These are phyloP conservation scores for Mortierella sp. DNA, from an alignment of 371 early-diverging fungal genomes.

Conservation along the genomic window DNA sequence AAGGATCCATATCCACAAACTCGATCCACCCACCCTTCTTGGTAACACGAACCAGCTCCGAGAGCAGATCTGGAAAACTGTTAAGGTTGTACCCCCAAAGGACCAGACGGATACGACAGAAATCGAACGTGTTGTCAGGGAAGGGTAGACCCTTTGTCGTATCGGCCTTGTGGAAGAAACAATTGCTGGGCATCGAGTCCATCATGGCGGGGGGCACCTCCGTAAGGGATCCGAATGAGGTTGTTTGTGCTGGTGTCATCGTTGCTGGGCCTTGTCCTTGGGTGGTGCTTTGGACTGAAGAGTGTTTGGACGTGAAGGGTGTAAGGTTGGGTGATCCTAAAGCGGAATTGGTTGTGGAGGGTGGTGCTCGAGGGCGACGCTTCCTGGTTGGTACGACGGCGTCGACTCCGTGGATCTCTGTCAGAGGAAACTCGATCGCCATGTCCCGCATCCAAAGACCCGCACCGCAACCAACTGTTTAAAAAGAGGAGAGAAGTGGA, in stretches of 20 bases:
- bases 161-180: conserved; percentile 57
- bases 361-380: conserved; percentile 27
- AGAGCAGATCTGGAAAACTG: conserved; percentile 47
- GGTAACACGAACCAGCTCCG: conserved; percentile 61
- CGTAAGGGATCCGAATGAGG: not conserved
- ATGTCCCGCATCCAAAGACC: conserved; percentile 74
- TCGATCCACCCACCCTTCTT: conserved; percentile 66
- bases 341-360: not conserved
- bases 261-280: no score
- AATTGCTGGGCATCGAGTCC: conserved; percentile 52
- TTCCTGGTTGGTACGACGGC: conserved; percentile 35
- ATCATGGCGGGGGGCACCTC: not conserved
- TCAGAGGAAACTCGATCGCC: conserved; percentile 69
- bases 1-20: conserved; percentile 60
- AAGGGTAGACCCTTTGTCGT: conserved; percentile 53
- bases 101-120: conserved; percentile 54
- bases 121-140: conserved; percentile 58
- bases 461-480: conserved; percentile 66
- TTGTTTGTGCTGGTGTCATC: not conserved
- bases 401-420: conserved; percentile 64
- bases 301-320: not conserved
- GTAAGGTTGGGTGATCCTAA: not conserved
- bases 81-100: conserved; percentile 44
- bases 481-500: not conserved
- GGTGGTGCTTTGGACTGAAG: not conserved